Base-by-base conservation (phyloP, 805 yeast species). In the Saccharomycodes ludwigii region DNA sequence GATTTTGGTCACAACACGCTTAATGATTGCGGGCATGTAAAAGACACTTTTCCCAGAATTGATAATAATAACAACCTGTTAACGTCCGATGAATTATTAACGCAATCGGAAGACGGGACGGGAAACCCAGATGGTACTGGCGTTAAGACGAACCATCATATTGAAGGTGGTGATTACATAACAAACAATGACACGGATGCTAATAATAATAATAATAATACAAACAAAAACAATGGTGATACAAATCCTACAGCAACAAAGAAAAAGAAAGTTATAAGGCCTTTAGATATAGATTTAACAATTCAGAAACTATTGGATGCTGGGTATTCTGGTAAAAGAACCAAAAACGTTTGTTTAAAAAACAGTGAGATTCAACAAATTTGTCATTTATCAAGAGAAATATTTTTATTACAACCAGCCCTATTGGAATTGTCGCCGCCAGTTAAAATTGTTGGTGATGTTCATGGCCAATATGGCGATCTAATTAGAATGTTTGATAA, bases 381-480 rank as follows among this genome's bases (percentile, higher is more conserved):
- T 27, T 91, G 98, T 59, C 68, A 81, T 24, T 72, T 74, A 24
- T 94, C 96, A 3, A 67, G 95, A 39, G 95, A 91, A 48, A 76
- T 88, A 11, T 83, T 91, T 34, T 46, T 76, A 50, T 61, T 56
- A 7, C 86, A 77, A 43, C 85, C 86, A 6, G 66, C 76, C 21
- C 50, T 77, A 32, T 58, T 77, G 37, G 71, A 73, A 41, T 55
- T 77, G 38, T 73, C 79, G 2, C 78, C 91, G 0, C 86, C 91
- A 3, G 85, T 81, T 18, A 81, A 81, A 51, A 70, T 81, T 34
- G 88, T 80, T 6, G 91, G 91, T 34, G 98, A 91, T 52, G 91
- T 91, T 25, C 98, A 91, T 54, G 98, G 98, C 27, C 98, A 91
- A 58, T 91, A 78, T 52, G 79, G 81, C 32, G 98, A 91, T 56